phyloP scores from a whole-genome alignment of 306 rosid genomes.

The Begonia loranthoides region DNA sequence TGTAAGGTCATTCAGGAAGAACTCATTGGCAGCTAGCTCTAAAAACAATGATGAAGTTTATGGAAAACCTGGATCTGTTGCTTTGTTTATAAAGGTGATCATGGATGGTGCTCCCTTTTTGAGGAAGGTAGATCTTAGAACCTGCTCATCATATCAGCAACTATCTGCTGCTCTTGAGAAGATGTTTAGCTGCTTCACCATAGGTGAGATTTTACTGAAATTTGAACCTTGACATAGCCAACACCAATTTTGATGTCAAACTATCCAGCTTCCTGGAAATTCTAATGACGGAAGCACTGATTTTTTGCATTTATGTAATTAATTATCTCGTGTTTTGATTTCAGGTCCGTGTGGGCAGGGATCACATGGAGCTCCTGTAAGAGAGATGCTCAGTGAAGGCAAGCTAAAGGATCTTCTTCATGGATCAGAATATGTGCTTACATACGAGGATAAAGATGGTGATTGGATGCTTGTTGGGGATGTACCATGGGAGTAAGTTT shows the following conservation, averaged over 20 bases:
- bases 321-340: too few relatives aligned
- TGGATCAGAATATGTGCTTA: not conserved
- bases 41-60: not conserved
- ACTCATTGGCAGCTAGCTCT: not conserved
- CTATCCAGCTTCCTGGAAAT: too few relatives aligned
- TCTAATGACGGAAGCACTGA: too few relatives aligned
- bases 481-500: not conserved
- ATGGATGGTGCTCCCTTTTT: not conserved
- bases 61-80: not conserved
- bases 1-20: too few relatives aligned
- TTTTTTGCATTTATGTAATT: too few relatives aligned
- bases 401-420: conserved; percentile 1
- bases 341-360: too few relatives aligned
- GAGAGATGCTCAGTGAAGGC: not conserved
- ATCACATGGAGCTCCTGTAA: too few relatives aligned
- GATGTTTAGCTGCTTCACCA: conserved; percentile 1
- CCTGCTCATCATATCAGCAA: not conserved
- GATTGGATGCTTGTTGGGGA: not conserved
- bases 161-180: too few relatives aligned
- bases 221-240: not conserved
- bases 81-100: not conserved
- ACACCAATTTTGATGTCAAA: too few relatives aligned
- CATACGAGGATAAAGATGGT: conserved; percentile 1
- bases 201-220: not conserved
- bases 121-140: not conserved